Percentiles rank a stretch among this genome's conserved stretches.
Evolutionary conservation across 768 basidiomycete genomes (phyloP).

Genomic region (Russula emetica): DNA sequence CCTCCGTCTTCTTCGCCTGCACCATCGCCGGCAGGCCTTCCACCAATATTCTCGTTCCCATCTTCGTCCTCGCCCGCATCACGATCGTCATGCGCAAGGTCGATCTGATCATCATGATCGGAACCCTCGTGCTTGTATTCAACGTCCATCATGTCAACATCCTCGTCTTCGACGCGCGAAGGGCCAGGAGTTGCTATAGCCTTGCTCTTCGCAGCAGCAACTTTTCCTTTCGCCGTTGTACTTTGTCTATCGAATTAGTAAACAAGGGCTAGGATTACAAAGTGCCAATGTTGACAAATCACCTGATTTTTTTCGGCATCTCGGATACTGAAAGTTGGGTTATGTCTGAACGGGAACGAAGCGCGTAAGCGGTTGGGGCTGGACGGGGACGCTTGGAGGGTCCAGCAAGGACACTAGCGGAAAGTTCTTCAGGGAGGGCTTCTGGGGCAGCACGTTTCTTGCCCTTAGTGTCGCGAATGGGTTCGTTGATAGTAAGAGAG

Average conservation of each 20-base stretch:
- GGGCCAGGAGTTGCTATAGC: conserved; percentile 55
- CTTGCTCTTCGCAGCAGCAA: conserved; percentile 49
- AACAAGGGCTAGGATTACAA: conserved; percentile 10
- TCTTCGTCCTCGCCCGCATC: conserved; percentile 49
- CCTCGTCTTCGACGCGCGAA: conserved; percentile 63
- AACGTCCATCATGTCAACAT: conserved; percentile 72
- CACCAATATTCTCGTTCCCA: conserved; percentile 42
- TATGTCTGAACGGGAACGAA: conserved; percentile 53
- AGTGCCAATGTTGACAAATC: background rate
- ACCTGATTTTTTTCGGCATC: conserved; percentile 79
- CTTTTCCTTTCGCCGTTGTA: conserved; percentile 38
- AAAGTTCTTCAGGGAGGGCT: conserved; percentile 57
- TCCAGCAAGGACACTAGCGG: conserved; percentile 40
- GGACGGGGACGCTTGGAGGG: conserved; percentile 62
- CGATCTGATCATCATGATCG: conserved; percentile 46
- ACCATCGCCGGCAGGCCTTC: conserved; percentile 33
- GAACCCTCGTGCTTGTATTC: conserved; percentile 48
- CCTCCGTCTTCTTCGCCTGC: conserved; percentile 36
- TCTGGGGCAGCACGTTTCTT: conserved; percentile 90
- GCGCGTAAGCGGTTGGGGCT: conserved; percentile 51
- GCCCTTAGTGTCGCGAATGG: conserved; percentile 70
- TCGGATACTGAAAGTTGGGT: conserved; percentile 41
- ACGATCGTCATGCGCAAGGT: conserved; percentile 44
- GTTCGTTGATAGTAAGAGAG: conserved; percentile 69
- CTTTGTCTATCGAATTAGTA: conserved; percentile 42